A percentile compares a stretch with the other conserved stretches of the same genome.
Conservation (phyloP, 2,329 filamentous ascomycete genomes). For the Fusarium sp. region DNA sequence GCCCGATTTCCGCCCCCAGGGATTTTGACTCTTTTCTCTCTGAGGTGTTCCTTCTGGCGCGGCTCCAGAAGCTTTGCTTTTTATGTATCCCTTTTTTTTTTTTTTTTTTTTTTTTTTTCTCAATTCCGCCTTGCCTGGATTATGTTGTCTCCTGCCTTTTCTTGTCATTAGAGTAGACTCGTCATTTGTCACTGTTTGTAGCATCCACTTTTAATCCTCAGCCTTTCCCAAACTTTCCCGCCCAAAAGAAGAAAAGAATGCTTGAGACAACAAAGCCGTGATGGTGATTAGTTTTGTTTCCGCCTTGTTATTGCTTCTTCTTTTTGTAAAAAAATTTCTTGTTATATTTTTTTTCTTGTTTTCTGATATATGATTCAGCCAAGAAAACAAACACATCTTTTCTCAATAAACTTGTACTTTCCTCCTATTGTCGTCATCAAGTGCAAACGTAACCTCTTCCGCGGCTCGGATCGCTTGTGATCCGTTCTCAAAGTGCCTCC, state of each 20-base stretch:
- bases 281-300: constrained; percentile 12
- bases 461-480: constrained; percentile 2
- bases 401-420: background rate
- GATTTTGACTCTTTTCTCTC: background rate
- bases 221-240: background rate
- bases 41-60: constrained; percentile 23
- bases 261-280: constrained; percentile 24
- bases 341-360: background rate
- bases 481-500: background rate
- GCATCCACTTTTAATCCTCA: constrained; percentile 13
- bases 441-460: background rate
- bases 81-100: constrained; percentile 11
- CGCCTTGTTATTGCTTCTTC: constrained; percentile 11
- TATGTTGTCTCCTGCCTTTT: background rate
- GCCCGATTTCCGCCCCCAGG: constrained; percentile 21
- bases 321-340: background rate
- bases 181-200: constrained; percentile 8
- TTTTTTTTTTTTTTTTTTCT: background rate
- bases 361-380: constrained; percentile 19
- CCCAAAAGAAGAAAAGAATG: background rate
- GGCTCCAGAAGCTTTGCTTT: constrained; percentile 37
- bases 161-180: background rate
- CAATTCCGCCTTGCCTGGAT: background rate
- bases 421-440: background rate
- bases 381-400: background rate